phyloP scores from a whole-genome alignment of 2,329 filamentous ascomycete species.

The Exophiala sp. region DNA sequence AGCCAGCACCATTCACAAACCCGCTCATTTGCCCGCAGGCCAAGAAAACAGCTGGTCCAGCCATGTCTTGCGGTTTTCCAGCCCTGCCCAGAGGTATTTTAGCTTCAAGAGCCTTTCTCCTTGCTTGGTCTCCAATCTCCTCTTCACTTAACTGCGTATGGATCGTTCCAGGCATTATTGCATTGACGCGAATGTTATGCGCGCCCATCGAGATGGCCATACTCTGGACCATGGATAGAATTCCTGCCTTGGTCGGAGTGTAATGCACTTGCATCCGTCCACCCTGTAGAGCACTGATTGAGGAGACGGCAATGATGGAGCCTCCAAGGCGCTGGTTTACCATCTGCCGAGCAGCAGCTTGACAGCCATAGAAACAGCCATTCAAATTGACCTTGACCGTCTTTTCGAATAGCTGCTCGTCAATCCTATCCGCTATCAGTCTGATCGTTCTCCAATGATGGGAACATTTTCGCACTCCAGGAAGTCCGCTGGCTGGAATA shows the following conservation, averaged over 20 bases:
- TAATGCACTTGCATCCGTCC: slow-evolving; percentile 79
- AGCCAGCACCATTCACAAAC: too few relatives aligned
- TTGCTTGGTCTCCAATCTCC: slow-evolving; percentile 45
- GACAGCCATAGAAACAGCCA: slow-evolving; percentile 63
- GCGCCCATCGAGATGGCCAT: slow-evolving; percentile 73
- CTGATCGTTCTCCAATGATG: background rate
- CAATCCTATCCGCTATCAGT: too few relatives aligned
- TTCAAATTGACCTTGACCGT: slow-evolving; percentile 64
- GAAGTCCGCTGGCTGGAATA: slow-evolving; percentile 54
- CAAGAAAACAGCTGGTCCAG: too few relatives aligned
- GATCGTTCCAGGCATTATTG: slow-evolving; percentile 77
- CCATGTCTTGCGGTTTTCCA: too few relatives aligned
- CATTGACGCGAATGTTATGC: slow-evolving; percentile 77
- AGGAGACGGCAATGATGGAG: slow-evolving; percentile 46
- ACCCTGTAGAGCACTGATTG: slow-evolving; percentile 47
- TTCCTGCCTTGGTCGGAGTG: slow-evolving; percentile 82
- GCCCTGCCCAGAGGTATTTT: too few relatives aligned
- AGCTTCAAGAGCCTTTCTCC: too few relatives aligned
- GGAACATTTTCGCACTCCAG: slow-evolving; percentile 57
- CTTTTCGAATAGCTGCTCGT: slow-evolving; percentile 37
- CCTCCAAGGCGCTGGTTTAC: slow-evolving; percentile 53
- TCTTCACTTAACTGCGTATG: slow-evolving; percentile 80
- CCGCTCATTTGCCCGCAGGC: too few relatives aligned
- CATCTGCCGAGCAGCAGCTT: slow-evolving; percentile 60
- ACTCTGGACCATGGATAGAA: slow-evolving; percentile 78